phyloP scores from a whole-genome alignment of 345 rosid genomes.

The Raphanus sativus region DNA sequence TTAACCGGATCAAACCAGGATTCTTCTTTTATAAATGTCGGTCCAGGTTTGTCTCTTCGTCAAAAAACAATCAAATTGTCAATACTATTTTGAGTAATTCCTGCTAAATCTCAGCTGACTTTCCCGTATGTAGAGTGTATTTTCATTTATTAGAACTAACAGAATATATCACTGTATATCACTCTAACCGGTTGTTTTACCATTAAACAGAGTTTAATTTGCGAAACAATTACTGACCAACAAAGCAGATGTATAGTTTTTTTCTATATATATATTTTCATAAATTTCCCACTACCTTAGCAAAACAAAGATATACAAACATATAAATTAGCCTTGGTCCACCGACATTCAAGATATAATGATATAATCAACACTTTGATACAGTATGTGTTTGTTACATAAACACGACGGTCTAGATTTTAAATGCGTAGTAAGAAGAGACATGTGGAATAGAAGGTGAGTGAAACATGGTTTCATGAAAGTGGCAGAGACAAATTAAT shows the following conservation, averaged over 20 bases:
- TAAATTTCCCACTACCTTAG: not conserved
- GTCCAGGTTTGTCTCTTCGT: not conserved
- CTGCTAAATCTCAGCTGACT: conserved; percentile 9
- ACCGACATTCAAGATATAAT: conserved; percentile 8
- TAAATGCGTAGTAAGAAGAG: conserved; percentile 21
- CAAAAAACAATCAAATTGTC: conserved; percentile 13
- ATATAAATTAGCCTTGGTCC: not conserved
- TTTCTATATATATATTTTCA: not conserved
- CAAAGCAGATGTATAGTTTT: not conserved
- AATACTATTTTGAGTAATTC: not conserved
- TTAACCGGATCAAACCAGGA: conserved; percentile 5
- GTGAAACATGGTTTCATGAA: conserved; percentile 34
- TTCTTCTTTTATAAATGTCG: not conserved
- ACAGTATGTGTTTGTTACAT: not conserved
- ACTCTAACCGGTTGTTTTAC: not conserved
- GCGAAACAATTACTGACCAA: not conserved
- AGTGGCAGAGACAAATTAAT: conserved; percentile 37
- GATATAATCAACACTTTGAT: conserved; percentile 12
- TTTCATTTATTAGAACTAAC: not conserved
- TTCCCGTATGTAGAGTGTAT: conserved; percentile 13
- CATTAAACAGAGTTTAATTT: not conserved
- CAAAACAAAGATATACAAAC: not conserved
- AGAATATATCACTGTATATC: not conserved
- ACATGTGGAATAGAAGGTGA: conserved; percentile 31
- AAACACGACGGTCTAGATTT: not conserved